Evolutionary conservation across 345 rosid species (phyloP).

Genomic region (Nephelium lappaceum): DNA sequence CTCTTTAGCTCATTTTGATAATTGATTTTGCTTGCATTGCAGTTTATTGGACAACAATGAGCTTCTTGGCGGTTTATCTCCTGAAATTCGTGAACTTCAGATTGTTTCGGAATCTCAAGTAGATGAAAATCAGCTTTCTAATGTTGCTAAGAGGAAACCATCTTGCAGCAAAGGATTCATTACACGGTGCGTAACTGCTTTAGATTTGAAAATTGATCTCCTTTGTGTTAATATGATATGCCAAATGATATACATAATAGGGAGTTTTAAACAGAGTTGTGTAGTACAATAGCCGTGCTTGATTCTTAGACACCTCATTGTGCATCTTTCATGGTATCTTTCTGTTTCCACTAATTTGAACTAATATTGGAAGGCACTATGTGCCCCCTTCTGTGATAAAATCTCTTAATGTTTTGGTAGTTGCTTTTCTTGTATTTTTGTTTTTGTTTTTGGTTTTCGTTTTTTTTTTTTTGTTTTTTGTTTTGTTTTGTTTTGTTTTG

Average conservation of each 20-base stretch:
- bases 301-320: background rate
- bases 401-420: background rate
- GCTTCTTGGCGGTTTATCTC: slow-evolving; percentile 42
- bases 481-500: background rate
- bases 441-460: background rate
- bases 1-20: background rate
- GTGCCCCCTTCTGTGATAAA: background rate
- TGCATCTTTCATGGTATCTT: background rate
- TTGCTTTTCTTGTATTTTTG: background rate
- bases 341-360: background rate
- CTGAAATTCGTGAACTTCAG: slow-evolving; percentile 40
- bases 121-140: slow-evolving; percentile 40
- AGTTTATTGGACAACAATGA: slow-evolving; percentile 66
- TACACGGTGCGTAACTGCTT: slow-evolving; percentile 28
- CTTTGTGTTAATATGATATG: background rate
- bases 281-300: background rate
- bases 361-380: background rate
- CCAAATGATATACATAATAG: background rate
- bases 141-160: slow-evolving; percentile 27
- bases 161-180: slow-evolving; percentile 24
- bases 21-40: slow-evolving; percentile 18
- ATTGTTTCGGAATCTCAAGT: slow-evolving; percentile 51
- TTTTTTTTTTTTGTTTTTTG: no score
- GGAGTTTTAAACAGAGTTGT: background rate
- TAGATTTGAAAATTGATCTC: background rate